Base-by-base conservation (phyloP, 2,329 filamentous ascomycete genomes). In the Xylaria sp. region DNA sequence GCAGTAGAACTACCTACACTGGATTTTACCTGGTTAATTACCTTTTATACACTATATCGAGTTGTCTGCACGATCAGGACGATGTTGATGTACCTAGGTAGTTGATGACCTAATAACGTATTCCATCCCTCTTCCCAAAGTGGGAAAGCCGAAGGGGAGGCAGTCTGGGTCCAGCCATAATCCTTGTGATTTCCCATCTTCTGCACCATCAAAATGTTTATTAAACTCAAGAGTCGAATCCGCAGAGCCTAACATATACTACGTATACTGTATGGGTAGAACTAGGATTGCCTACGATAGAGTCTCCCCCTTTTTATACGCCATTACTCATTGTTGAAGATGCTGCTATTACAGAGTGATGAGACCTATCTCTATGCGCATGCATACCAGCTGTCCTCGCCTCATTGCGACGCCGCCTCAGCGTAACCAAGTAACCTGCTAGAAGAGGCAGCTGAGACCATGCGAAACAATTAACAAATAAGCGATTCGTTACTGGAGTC, bases 401-500 rank as follows among this genome's bases (percentile, higher is more conserved):
- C 35, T 44, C 23, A 51, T 51, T 32, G 13, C 6, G 2, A 51
- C 48, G 48, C 48, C 48, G 48, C 48, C n/a, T 32, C 27, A 54
- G 16, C 51, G 21, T 21, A 21, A 5, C 18, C n/a, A 0, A 35
- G 40, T 42, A 6, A 16, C 40, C 40, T 42, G 12, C 16, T 42
- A 5, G 40, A 18, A 42, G 40, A 42, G 40, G 40, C 16, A 32
- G 37, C 60, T 62, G 50, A 63, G 35, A 29, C 40, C 13, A 57
- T 50, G 23, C 44, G 25, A 66, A 37, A 47, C 44, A 44, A 50
- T 27, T 50, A 18, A 53, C 16, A 18, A 53, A n/a, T 53, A 59
- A 63, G 47, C 59, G 59, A 63, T 44, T 60, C 53, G 27, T 27
- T 10, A 35, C n/a, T n/a, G n/a, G 48, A 64, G 6, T 35, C 59